These are phyloP conservation scores for Tubosaeta sp. DNA, from an alignment of 768 basidiomycete species.

Conservation along the genomic window DNA sequence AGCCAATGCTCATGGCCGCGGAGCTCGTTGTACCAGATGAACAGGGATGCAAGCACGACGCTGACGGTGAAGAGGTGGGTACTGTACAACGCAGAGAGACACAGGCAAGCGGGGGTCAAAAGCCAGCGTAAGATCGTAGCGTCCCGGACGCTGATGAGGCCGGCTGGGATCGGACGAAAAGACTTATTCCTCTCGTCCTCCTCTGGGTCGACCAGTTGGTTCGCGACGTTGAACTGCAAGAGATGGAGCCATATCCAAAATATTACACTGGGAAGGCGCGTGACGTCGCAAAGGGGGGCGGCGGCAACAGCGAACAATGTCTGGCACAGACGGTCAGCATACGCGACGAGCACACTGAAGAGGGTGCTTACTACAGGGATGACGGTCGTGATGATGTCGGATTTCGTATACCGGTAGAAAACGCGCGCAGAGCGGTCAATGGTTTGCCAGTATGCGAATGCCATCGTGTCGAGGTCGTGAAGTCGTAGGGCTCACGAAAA, in stretches of 20 bases:
- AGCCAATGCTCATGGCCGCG: conserved; percentile 28
- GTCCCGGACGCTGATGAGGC: conserved; percentile 35
- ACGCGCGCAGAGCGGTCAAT: conserved; percentile 10
- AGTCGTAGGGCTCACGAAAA: conserved; percentile 7
- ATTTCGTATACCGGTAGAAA: conserved; percentile 23
- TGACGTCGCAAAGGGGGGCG: conserved; percentile 28
- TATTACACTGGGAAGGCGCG: conserved; percentile 26
- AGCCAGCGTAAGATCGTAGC: conserved; percentile 37
- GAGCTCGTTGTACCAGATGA: conserved; percentile 38
- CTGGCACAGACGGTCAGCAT: conserved; percentile 15
- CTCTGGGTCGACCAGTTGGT: conserved; percentile 37
- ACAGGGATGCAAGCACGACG: conserved; percentile 20
- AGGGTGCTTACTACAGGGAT: conserved; percentile 22
- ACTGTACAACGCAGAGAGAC: conserved; percentile 34
- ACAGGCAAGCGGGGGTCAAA: conserved; percentile 32
- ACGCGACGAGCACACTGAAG: neutral
- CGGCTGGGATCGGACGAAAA: conserved; percentile 43
- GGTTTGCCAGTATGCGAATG: conserved; percentile 9
- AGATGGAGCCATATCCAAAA: conserved; percentile 48
- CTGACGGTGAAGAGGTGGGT: conserved; percentile 32
- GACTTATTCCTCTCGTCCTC: conserved; percentile 44
- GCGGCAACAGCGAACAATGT: conserved; percentile 32
- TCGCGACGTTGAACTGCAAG: conserved; percentile 41
- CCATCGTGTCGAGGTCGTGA: conserved; percentile 21
- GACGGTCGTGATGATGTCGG: conserved; percentile 24